Evolutionary conservation across 805 yeast species (phyloP).

Genomic region (Candida ovalis): DNA sequence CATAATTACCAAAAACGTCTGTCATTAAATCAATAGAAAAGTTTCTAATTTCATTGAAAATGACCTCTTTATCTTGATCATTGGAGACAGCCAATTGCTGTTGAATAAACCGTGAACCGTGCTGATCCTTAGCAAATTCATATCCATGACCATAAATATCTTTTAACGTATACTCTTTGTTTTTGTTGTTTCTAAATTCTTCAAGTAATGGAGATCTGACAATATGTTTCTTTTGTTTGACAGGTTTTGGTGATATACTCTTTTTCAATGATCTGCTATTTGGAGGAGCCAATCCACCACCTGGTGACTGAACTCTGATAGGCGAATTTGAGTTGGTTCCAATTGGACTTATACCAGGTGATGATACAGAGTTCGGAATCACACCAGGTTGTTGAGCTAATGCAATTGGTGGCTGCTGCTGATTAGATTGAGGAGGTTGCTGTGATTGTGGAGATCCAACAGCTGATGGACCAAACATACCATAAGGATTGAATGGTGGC

Average conservation of each 20-base stretch:
- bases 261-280: slow-evolving; percentile 11
- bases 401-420: background rate
- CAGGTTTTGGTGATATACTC: slow-evolving; percentile 21
- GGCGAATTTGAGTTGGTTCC: slow-evolving; percentile 2
- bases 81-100: slow-evolving; percentile 68
- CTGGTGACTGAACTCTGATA: slow-evolving; percentile 13
- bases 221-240: slow-evolving; percentile 40
- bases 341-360: background rate
- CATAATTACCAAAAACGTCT: slow-evolving; percentile 97
- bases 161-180: slow-evolving; percentile 58
- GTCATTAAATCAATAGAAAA: slow-evolving; percentile 78
- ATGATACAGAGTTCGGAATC: background rate
- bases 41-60: slow-evolving; percentile 80
- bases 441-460: slow-evolving; percentile 6
- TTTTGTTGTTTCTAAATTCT: slow-evolving; percentile 68
- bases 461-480: slow-evolving; percentile 19
- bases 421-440: background rate
- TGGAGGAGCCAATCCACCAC: slow-evolving; percentile 5
- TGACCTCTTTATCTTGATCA: slow-evolving; percentile 68
- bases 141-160: slow-evolving; percentile 84
- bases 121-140: slow-evolving; percentile 93
- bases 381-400: background rate
- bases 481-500: slow-evolving; percentile 49
- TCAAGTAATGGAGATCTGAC: slow-evolving; percentile 78
- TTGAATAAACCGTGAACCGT: slow-evolving; percentile 95